These are phyloP conservation scores for Coffea eugenioides DNA, from an alignment of 257 asterid species.

Conservation along the genomic window DNA sequence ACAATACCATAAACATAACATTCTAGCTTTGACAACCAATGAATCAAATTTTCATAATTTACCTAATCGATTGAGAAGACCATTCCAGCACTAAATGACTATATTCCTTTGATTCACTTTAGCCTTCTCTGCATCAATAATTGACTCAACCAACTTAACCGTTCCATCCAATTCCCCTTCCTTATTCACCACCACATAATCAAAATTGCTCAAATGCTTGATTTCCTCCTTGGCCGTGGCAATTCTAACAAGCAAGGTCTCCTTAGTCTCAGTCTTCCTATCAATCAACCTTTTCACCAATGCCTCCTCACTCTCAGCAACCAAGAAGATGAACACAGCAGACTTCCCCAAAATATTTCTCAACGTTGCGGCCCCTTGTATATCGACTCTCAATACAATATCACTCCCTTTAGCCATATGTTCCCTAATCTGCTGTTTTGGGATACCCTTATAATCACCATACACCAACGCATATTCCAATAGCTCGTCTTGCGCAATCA, in stretches of 20 bases:
- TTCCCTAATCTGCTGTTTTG: conserved; percentile 84
- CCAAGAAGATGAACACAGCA: conserved; percentile 78
- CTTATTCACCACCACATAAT: conserved; percentile 85
- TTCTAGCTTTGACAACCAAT: neutral
- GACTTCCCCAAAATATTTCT: conserved; percentile 54
- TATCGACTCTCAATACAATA: conserved; percentile 85
- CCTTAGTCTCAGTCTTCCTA: conserved; percentile 78
- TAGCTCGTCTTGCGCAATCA: conserved; percentile 73
- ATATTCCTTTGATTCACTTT: conserved; percentile 65
- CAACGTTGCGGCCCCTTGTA: conserved; percentile 84
- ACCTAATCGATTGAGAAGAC: neutral
- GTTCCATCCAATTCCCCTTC: conserved; percentile 86
- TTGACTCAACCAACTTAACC: conserved; percentile 71
- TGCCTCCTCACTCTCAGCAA: conserved; percentile 94
- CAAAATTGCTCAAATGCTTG: conserved; percentile 73
- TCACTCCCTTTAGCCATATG: conserved; percentile 78
- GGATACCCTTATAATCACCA: conserved; percentile 86
- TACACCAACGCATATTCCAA: conserved; percentile 94
- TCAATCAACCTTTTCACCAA: conserved; percentile 83
- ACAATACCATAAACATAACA: neutral
- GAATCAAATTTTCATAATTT: neutral
- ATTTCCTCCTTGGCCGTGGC: conserved; percentile 83
- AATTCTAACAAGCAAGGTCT: conserved; percentile 74
- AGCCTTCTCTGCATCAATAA: conserved; percentile 94
- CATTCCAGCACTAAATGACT: conserved; percentile 31